These are phyloP conservation scores for Excoecaria cochinchinensis DNA, from an alignment of 345 rosid genomes.

Conservation along the genomic window DNA sequence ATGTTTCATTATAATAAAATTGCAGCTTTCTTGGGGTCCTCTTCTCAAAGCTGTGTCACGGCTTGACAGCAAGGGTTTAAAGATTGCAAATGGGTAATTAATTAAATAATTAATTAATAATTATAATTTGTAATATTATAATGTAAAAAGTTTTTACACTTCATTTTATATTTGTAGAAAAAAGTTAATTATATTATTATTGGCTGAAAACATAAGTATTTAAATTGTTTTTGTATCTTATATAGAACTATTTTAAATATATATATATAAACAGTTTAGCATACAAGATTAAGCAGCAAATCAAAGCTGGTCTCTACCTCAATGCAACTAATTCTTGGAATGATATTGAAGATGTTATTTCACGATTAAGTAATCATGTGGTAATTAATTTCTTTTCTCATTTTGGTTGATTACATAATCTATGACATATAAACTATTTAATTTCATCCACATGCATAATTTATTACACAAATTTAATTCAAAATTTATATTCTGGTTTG, in stretches of 20 bases:
- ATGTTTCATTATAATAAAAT: not conserved
- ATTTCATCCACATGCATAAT: too few relatives aligned
- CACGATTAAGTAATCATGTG: conserved; percentile 45
- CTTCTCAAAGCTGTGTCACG: conserved; percentile 70
- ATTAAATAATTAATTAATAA: not conserved
- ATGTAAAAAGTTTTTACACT: too few relatives aligned
- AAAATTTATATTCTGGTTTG: not conserved
- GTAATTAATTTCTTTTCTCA: conserved; percentile 35
- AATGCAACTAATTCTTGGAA: conserved; percentile 71
- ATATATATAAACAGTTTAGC: conserved; percentile 45
- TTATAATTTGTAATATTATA: not conserved
- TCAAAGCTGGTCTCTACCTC: conserved; percentile 38
- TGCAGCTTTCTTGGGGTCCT: conserved; percentile 90
- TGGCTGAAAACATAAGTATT: too few relatives aligned
- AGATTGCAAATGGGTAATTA: conserved; percentile 50
- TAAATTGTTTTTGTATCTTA: not conserved
- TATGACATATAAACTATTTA: too few relatives aligned
- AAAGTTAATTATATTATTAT: too few relatives aligned
- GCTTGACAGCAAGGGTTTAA: conserved; percentile 53
- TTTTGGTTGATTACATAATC: too few relatives aligned
- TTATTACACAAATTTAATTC: too few relatives aligned
- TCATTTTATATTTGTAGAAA: too few relatives aligned
- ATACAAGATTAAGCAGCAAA: conserved; percentile 53
- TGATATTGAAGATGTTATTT: conserved; percentile 49
- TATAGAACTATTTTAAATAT: not conserved